A percentile compares a stretch with the other conserved stretches of the same genome.
phyloP scores from a whole-genome alignment of 208 protist genomes.

The Herpetomonas tarakana region DNA sequence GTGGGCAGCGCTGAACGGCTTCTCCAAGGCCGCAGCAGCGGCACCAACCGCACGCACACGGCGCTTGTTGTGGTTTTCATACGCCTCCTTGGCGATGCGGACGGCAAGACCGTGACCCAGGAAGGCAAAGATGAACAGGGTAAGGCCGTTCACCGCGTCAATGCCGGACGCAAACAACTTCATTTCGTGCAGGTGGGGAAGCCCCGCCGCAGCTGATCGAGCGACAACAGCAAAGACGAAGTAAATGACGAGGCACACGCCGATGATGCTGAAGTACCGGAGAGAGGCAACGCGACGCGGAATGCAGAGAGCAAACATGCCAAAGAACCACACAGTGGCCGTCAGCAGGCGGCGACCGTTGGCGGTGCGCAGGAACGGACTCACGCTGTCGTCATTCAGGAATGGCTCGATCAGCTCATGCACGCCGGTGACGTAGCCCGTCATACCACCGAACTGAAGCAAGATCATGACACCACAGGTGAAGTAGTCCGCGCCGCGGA shows the following conservation, averaged over 20 bases:
- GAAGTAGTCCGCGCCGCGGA: slow-evolving; percentile 54
- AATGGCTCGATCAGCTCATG: slow-evolving; percentile 40
- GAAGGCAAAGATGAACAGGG: slow-evolving; percentile 59
- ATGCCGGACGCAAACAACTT: slow-evolving; percentile 23
- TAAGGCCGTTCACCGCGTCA: slow-evolving; percentile 35
- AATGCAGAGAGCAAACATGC: slow-evolving; percentile 55
- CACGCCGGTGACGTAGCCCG: slow-evolving; percentile 58
- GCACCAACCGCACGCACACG: slow-evolving; percentile 9
- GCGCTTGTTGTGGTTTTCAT: slow-evolving; percentile 2
- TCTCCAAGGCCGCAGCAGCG: slow-evolving; percentile 12
- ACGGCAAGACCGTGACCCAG: slow-evolving; percentile 41
- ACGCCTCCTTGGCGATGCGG: slow-evolving; percentile 27
- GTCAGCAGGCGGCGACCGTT: slow-evolving; percentile 43
- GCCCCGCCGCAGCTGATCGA: slow-evolving; percentile 25
- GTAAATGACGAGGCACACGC: slow-evolving; percentile 48
- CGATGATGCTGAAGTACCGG: slow-evolving; percentile 65
- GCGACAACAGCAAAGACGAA: slow-evolving; percentile 61
- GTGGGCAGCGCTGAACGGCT: slow-evolving; percentile 9
- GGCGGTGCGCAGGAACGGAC: slow-evolving; percentile 20
- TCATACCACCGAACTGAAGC: slow-evolving; percentile 42
- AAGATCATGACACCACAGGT: slow-evolving; percentile 39
- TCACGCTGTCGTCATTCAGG: slow-evolving; percentile 22
- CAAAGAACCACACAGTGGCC: slow-evolving; percentile 43
- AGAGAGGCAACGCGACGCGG: slow-evolving; percentile 66
- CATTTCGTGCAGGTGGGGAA: slow-evolving; percentile 33